Base-by-base conservation (phyloP, 495 filamentous ascomycete genomes). In the Xylona heveae region DNA sequence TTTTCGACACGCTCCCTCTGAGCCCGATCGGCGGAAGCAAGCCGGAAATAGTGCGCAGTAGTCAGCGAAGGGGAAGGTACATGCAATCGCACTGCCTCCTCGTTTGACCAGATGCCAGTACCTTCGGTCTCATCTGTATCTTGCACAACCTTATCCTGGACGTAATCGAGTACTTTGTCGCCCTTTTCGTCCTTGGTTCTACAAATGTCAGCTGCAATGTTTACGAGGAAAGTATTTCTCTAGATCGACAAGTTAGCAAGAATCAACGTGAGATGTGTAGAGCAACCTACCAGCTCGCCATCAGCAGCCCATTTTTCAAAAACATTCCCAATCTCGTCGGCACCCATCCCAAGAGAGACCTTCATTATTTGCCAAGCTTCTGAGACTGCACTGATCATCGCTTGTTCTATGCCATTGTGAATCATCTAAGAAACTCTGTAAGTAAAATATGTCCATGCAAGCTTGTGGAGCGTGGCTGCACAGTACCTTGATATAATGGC, bases 401-500 rank as follows among this genome's bases (percentile, higher is more conserved):
- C 73, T 30, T 77, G 71, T 46, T 82, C 72, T 29, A 80, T 78
- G 3, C 73, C 73, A 42, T 80, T 78, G 42, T 81, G 75, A 0
- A 77, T 61, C 71, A 79, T 80, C 48, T n/a, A n/a, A n/a, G n/a
- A n/a, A n/a, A n/a, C n/a, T n/a, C n/a, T n/a, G n/a, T n/a, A n/a
- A n/a, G n/a, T n/a, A n/a, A n/a, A n/a, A n/a, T n/a, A n/a, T n/a
- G n/a, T n/a, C n/a, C n/a, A n/a, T n/a, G n/a, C n/a, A n/a, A n/a
- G n/a, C n/a, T n/a, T n/a, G n/a, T n/a, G n/a, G n/a, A n/a, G n/a
- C n/a, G n/a, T n/a, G n/a, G n/a, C n/a, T n/a, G n/a, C n/a, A n/a
- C n/a, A n/a, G n/a, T n/a, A n/a, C n/a, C n/a, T 82, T 81, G 21
- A 78, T 71, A 41, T 70, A 79, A 46, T 81, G 69, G 1, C 74